Base-by-base conservation (phyloP, 805 yeast genomes). In the Wickerhamiella siamensis region DNA sequence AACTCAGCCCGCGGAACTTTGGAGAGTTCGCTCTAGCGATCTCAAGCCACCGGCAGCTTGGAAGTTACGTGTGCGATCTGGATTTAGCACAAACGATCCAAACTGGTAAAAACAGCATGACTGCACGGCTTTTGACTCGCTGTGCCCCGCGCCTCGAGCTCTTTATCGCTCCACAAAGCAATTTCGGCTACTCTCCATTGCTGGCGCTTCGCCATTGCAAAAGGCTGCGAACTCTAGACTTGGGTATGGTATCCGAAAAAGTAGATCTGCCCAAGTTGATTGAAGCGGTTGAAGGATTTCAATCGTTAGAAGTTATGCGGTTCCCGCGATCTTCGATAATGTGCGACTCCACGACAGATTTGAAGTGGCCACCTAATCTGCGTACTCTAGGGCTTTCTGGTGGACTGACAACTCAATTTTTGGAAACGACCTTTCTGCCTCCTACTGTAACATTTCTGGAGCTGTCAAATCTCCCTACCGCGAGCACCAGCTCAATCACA, bases 81-180 rank as follows among this genome's bases (percentile, higher is more conserved):
- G 91, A 91, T 55, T 65, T 91, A 31, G 71, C 94, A 8, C 69
- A 73, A 35, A 83, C 87, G 38, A 75, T 86, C 46, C 97, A 91
- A 59, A 71, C 83, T 31, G 97, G 97, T 10, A 86, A 83, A 57
- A 91, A 86, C 60, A 88, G 96, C 2, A 80, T 69, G 58, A 84
- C 88, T 10, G 83, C 96, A 0, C 79, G 82, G 49, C 57, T 91
- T 5, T 63, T 91, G 42, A 73, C 94, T 52, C 68, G 95, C 33
- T 82, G 95, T 42, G 72, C 86, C 6, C 58, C 68, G 16, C 70
- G 67, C 31, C 63, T 91, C 38, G 72, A 75, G 47, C 64, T 68
- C 9, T 86, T 91, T 52, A 71, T 81, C 5, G 95, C 97, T 0
- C 95, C 97, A 3, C 97, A 88, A 56, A 79, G 96, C 26, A 80